phyloP scores from a whole-genome alignment of 2,329 filamentous ascomycete genomes.

The Phoma sp. region DNA sequence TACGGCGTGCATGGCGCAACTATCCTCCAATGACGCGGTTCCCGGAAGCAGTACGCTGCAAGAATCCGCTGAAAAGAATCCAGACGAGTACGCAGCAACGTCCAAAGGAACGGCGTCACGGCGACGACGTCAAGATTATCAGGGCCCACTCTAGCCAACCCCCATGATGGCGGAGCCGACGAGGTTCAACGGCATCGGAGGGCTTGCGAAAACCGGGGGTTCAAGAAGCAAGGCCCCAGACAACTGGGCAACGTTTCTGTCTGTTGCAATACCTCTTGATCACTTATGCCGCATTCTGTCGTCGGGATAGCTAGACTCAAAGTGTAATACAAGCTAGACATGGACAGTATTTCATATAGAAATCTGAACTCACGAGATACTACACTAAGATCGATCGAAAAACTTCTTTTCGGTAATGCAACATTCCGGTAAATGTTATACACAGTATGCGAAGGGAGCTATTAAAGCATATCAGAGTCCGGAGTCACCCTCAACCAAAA shows the following conservation, averaged over 20 bases:
- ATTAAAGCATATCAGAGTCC: not conserved
- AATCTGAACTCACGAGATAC: not conserved
- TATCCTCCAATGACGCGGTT: not conserved
- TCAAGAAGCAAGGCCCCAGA: too few species aligned
- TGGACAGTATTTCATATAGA: not conserved
- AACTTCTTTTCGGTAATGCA: not conserved
- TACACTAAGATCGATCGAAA: not conserved
- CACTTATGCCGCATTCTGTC: too few species aligned
- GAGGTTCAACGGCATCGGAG: too few species aligned
- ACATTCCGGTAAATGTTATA: not conserved
- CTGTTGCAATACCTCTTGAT: too few species aligned
- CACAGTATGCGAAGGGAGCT: not conserved
- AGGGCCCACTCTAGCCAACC: not conserved
- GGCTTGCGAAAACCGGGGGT: too few species aligned
- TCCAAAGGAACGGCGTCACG: not conserved
- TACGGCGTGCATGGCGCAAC: not conserved
- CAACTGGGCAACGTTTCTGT: too few species aligned
- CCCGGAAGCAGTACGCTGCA: not conserved
- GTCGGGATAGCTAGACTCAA: too few species aligned
- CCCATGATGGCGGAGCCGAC: not conserved
- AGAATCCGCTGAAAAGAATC: not conserved
- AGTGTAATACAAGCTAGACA: too few species aligned
- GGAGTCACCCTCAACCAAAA: slow-evolving; percentile 10
- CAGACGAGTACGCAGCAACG: not conserved
- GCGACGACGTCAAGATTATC: not conserved